phyloP scores from a whole-genome alignment of 352 stramenopile genomes.

The Phytophthora gonapodyides region DNA sequence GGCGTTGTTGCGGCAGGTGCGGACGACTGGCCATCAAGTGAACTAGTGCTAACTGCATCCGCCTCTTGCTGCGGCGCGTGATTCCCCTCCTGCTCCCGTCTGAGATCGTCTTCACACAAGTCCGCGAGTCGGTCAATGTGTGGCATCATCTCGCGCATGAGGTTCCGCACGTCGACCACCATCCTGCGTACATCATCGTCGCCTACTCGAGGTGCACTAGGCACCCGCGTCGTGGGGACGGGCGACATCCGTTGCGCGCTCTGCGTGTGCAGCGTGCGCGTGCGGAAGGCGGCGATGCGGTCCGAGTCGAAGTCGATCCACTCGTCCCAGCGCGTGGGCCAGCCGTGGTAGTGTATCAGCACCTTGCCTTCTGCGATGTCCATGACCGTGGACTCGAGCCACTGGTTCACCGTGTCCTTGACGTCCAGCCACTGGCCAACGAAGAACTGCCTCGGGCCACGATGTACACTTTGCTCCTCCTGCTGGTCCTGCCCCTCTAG shows the following conservation, averaged over 20 bases:
- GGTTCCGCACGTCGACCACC: conserved; percentile 58
- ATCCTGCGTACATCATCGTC: conserved; percentile 51
- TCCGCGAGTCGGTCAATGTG: conserved; percentile 67
- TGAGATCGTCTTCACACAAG: conserved; percentile 55
- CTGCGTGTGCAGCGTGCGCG: conserved; percentile 78
- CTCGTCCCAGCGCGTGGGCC: conserved; percentile 97
- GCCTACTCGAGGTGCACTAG: conserved; percentile 53
- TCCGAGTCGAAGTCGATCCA: conserved; percentile 96
- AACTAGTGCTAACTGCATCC: neutral
- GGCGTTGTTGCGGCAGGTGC: neutral
- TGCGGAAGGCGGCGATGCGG: conserved; percentile 95
- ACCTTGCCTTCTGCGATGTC: conserved; percentile 88
- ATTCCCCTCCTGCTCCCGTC: conserved; percentile 15
- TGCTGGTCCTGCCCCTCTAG: conserved; percentile 9
- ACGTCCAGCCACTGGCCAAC: conserved; percentile 97
- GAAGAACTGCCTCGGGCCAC: conserved; percentile 65
- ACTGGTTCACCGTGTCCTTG: conserved; percentile 98
- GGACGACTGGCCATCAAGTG: no score
- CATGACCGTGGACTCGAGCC: conserved; percentile 97
- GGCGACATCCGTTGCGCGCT: conserved; percentile 63
- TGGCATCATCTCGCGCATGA: conserved; percentile 76
- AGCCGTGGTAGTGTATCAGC: conserved; percentile 97
- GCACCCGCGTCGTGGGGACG: conserved; percentile 53
- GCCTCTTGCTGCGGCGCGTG: conserved; percentile 1
- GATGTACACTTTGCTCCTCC: conserved; percentile 13